phyloP scores from a whole-genome alignment of 441 rosid genomes.

The Gossypium davidsonii region DNA sequence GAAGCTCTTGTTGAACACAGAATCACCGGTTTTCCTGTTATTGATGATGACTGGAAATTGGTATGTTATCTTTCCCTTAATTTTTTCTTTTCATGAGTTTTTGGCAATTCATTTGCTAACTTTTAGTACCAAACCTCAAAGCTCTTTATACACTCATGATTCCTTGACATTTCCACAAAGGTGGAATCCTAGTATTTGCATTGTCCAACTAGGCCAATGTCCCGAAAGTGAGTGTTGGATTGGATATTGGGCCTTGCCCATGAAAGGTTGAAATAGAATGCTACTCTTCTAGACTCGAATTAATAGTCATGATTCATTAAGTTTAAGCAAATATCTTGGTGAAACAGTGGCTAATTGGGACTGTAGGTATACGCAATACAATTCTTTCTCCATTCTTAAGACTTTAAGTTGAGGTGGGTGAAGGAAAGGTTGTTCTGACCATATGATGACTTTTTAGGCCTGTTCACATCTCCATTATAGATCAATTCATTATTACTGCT shows the following conservation, averaged over 20 bases:
- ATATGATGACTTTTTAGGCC: background rate
- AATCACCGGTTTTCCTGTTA: slow-evolving; percentile 88
- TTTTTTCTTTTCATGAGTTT: background rate
- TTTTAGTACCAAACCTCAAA: background rate
- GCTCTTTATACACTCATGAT: background rate
- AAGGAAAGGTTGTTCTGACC: background rate
- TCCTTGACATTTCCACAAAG: background rate
- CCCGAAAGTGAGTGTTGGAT: background rate
- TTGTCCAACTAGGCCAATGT: background rate
- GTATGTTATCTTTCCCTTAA: slow-evolving; percentile 32
- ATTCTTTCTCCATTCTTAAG: background rate
- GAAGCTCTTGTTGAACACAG: slow-evolving; percentile 66
- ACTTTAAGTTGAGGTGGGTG: background rate
- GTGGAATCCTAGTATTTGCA: background rate
- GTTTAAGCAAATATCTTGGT: background rate
- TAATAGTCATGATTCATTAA: background rate
- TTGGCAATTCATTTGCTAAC: background rate
- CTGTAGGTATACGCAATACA: background rate
- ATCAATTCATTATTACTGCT: background rate
- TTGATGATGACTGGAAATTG: slow-evolving; percentile 79
- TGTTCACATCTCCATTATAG: background rate
- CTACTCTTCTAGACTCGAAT: background rate
- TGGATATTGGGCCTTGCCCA: background rate
- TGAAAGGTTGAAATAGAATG: background rate
- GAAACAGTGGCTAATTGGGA: background rate